Percentiles rank a stretch among this genome's conserved stretches.
These are phyloP conservation scores for Remersonia thermophila DNA, from an alignment of 2,329 filamentous ascomycete genomes.

Conservation along the genomic window DNA sequence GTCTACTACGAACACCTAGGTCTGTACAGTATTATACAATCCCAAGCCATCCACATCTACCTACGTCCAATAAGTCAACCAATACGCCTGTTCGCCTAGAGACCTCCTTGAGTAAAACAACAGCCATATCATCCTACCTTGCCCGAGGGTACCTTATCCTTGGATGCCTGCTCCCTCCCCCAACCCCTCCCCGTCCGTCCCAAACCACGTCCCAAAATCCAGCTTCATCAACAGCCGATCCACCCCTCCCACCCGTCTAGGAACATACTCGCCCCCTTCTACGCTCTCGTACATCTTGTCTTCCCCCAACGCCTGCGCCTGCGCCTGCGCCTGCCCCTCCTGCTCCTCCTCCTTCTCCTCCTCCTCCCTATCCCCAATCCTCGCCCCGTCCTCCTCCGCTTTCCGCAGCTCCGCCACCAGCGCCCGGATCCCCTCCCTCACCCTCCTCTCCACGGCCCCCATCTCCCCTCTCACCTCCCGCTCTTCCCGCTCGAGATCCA, in stretches of 20 bases:
- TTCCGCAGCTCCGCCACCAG: slow-evolving; percentile 45
- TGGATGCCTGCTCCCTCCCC: neutral
- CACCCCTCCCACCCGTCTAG: slow-evolving; percentile 63
- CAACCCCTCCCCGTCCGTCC: slow-evolving; percentile 16
- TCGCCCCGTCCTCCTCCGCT: slow-evolving; percentile 29
- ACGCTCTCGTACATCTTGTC: no score
- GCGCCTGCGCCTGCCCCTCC: slow-evolving; percentile 26
- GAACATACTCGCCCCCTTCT: slow-evolving; percentile 48
- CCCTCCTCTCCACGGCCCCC: slow-evolving; percentile 46
- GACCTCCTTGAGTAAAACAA: no score
- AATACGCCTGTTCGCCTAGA: no score
- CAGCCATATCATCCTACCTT: no score
- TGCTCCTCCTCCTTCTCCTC: slow-evolving; percentile 25
- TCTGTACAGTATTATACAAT: no score
- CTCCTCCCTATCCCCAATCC: slow-evolving; percentile 16
- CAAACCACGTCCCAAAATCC: slow-evolving; percentile 54
- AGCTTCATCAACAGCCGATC: slow-evolving; percentile 86
- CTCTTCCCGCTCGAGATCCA: slow-evolving; percentile 63
- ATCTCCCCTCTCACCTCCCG: slow-evolving; percentile 53
- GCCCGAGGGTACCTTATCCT: no score
- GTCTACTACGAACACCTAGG: no score
- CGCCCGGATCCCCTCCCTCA: slow-evolving; percentile 56
- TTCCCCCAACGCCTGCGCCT: no score
- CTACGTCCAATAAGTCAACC: no score
- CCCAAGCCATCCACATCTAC: no score